phyloP scores from a whole-genome alignment of 2,329 filamentous ascomycete genomes.

The Drechslera avenae region DNA sequence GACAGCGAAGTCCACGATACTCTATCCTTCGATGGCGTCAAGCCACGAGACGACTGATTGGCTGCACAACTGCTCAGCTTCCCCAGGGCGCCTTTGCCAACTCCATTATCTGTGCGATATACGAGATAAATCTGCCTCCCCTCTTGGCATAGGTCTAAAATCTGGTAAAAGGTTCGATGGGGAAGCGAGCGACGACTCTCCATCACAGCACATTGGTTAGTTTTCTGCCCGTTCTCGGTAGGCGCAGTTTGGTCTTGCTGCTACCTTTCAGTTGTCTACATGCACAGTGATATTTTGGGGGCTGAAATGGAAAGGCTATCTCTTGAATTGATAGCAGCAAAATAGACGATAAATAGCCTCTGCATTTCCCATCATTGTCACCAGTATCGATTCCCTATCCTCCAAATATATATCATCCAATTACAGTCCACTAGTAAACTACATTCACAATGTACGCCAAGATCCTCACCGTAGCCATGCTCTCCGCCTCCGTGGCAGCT shows the following conservation, averaged over 20 bases:
- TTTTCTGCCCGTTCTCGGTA: too few species aligned
- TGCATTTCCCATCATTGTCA: not conserved
- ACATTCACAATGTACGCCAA: not conserved
- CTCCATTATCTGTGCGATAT: not conserved
- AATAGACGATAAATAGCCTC: not conserved
- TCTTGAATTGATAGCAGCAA: not conserved
- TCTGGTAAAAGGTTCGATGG: not conserved
- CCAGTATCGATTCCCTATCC: too few species aligned
- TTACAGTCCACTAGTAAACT: not conserved
- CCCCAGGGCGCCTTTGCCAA: not conserved
- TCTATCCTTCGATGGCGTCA: not conserved
- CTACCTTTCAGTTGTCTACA: not conserved
- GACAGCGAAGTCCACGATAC: not conserved
- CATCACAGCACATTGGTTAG: not conserved
- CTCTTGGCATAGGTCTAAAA: not conserved
- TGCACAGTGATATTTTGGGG: not conserved
- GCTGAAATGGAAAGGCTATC: not conserved
- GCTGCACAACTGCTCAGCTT: not conserved
- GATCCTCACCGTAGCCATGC: not conserved
- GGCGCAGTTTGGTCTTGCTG: too few species aligned
- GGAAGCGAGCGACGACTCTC: not conserved
- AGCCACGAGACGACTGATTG: not conserved
- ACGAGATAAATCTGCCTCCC: not conserved
- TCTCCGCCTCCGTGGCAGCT: not conserved
- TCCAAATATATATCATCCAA: too few species aligned